Percentiles rank a stretch among this genome's conserved stretches.
phyloP scores from a whole-genome alignment of 2,329 filamentous ascomycete species.

The Claviceps paspali region DNA sequence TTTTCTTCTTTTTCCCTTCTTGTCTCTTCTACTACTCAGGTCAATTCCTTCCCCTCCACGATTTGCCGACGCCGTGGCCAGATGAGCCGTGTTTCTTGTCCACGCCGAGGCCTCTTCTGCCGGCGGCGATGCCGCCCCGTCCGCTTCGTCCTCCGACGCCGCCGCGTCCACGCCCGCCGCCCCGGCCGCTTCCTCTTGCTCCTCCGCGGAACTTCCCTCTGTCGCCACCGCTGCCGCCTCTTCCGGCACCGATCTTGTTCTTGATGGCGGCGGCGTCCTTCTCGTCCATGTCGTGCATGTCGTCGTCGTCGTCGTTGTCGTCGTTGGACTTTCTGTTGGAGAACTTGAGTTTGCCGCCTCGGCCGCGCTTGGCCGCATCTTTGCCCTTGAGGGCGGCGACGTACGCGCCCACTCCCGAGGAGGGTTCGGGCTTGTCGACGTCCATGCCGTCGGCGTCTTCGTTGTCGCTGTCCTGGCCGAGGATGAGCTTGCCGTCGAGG shows the following conservation, averaged over 20 bases:
- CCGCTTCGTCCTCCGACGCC: slow-evolving; percentile 26
- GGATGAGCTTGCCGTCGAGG: slow-evolving; percentile 65
- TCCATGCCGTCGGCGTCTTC: slow-evolving; percentile 43
- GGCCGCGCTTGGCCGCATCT: slow-evolving; percentile 48
- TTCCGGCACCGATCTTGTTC: slow-evolving; percentile 28
- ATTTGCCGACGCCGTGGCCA: slow-evolving; percentile 26
- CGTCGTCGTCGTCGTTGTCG: slow-evolving; percentile 32
- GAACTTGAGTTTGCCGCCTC: slow-evolving; percentile 56
- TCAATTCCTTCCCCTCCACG: slow-evolving; percentile 12
- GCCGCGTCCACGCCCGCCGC: slow-evolving; percentile 12
- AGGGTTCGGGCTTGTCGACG: slow-evolving; percentile 46
- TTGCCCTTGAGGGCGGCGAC: slow-evolving; percentile 54
- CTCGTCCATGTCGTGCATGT: slow-evolving; percentile 37
- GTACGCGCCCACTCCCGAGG: slow-evolving; percentile 51
- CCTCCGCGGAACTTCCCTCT: slow-evolving; percentile 17
- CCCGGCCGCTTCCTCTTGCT: slow-evolving; percentile 12
- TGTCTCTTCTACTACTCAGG: background rate
- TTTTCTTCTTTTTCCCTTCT: background rate
- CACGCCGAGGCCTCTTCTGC: slow-evolving; percentile 34
- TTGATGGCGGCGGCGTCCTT: slow-evolving; percentile 37
- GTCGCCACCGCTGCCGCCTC: slow-evolving; percentile 10
- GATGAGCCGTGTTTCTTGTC: slow-evolving; percentile 30
- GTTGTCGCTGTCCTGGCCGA: slow-evolving; percentile 42
- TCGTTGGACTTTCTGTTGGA: slow-evolving; percentile 42
- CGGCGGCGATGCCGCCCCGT: slow-evolving; percentile 29